A percentile compares a stretch with the other conserved stretches of the same genome.
phyloP scores from a whole-genome alignment of 2,329 filamentous ascomycete species.

The Coleophoma cylindrospora region DNA sequence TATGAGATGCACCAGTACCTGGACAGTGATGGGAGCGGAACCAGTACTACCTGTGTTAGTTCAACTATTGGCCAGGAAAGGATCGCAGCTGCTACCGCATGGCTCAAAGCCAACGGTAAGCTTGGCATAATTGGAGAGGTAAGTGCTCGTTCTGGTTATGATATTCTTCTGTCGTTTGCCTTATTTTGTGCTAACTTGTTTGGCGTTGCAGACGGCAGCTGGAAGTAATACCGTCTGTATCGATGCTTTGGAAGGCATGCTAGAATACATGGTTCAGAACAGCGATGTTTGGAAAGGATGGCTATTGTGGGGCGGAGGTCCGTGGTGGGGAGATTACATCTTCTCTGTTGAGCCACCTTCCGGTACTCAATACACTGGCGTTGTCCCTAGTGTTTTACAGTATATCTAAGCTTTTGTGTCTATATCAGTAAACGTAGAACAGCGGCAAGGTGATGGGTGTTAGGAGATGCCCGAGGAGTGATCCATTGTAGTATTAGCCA shows the following conservation, averaged over 20 bases:
- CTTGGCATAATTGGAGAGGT: conserved; percentile 46
- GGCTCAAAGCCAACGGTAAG: conserved; percentile 46
- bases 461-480: too few relatives aligned
- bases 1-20: conserved; percentile 58
- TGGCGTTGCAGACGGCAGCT: conserved; percentile 38
- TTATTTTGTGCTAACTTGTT: conserved; percentile 34
- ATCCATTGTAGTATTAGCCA: too few relatives aligned
- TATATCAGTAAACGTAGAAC: too few relatives aligned
- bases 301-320: conserved; percentile 50
- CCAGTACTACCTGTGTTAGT: conserved; percentile 39
- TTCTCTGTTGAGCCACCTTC: conserved; percentile 38
- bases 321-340: conserved; percentile 42
- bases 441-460: too few relatives aligned
- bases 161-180: conserved; percentile 42
- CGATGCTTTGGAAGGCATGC: not conserved
- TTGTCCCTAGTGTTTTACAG: too few relatives aligned
- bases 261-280: not conserved
- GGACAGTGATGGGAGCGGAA: conserved; percentile 46
- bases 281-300: conserved; percentile 2
- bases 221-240: conserved; percentile 33
- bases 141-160: conserved; percentile 41
- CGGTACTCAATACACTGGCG: conserved; percentile 18
- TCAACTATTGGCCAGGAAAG: conserved; percentile 44
- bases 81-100: conserved; percentile 41
- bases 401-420: too few relatives aligned